Base-by-base conservation (phyloP, 2,329 filamentous ascomycete genomes). In the Pleoardoris graminearum region DNA sequence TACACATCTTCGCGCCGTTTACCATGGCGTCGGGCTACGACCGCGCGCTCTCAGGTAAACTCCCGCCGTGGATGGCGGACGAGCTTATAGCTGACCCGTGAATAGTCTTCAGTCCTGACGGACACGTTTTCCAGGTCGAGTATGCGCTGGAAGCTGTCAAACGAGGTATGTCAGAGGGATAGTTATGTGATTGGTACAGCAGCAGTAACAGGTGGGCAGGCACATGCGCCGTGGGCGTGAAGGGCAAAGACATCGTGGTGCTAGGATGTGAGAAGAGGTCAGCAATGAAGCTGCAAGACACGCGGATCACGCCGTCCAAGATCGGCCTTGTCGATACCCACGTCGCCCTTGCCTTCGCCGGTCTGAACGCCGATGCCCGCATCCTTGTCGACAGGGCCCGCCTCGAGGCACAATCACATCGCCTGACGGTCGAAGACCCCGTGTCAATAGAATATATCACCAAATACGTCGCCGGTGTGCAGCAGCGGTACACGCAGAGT, bases 111-210 rank as follows among this genome's bases (percentile, higher is more conserved):
- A 97, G 93, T 85, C 94, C 94, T 71, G 94, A 99, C 79, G 94
- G 94, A 78, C 94, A 99, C 81, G 94, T 99, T 70, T 99, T 99
- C 80, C 94, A 99, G 79, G 94, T 99, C 71, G 94, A 99, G 83
- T 99, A 99, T 84, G 94, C 94, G 51, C 89, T 96, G 65, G 94
- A 99, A 80, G 94, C 94, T 64, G 94, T 99, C 65, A 99, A 99
- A 83, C 82, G 94, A 91, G 94, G 93, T 94, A 79, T 25, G 62
- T n/a, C 12, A 10, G 7, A 16, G 14, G 0, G 14, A 23, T 12
- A 8, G 12, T 23, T 6, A 11, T 16, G 7, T 25, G 33, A 7
- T 16, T 19, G 30, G 14, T 16, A 33, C 36, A 11, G 29, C 38
- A 42, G 42, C 49, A 50, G 57, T 68, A 56, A 71, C 45, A 39